These are phyloP conservation scores for Fibroporia radiculosa DNA, from an alignment of 768 basidiomycete species.

Conservation along the genomic window DNA sequence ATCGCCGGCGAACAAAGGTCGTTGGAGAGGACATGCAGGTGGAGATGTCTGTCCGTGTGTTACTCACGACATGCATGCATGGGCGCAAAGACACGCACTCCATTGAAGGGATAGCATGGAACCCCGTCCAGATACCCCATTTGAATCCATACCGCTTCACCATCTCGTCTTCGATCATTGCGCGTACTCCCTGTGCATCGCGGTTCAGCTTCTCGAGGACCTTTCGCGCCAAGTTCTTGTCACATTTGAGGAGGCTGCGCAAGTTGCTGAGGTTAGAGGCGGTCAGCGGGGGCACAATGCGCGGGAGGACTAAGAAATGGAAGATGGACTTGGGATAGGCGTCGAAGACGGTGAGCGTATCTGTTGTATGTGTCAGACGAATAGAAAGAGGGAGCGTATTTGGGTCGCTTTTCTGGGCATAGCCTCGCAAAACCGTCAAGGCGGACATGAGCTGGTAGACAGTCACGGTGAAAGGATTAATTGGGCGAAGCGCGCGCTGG, in stretches of 20 bases:
- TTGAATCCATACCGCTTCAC: slow-evolving; percentile 58
- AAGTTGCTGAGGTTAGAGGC: slow-evolving; percentile 44
- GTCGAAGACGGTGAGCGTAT: slow-evolving; percentile 64
- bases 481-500: no score
- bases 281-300: slow-evolving; percentile 23
- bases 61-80: background rate
- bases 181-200: slow-evolving; percentile 47
- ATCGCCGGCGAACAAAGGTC: slow-evolving; percentile 63
- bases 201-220: slow-evolving; percentile 46
- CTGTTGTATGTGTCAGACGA: slow-evolving; percentile 46
- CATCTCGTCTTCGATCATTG: slow-evolving; percentile 78
- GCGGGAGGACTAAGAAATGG: slow-evolving; percentile 83
- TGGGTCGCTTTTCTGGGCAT: slow-evolving; percentile 45
- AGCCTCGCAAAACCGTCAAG: slow-evolving; percentile 51
- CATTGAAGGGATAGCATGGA: slow-evolving; percentile 84
- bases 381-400: slow-evolving; percentile 50
- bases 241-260: slow-evolving; percentile 43
- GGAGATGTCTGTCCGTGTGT: slow-evolving; percentile 50
- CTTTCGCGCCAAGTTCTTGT: slow-evolving; percentile 45
- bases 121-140: slow-evolving; percentile 75
- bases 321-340: slow-evolving; percentile 78
- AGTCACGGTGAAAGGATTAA: no score
- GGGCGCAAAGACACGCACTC: slow-evolving; percentile 42
- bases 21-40: slow-evolving; percentile 79
- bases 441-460: no score